Conservation (phyloP, 73 alveolate genomes). For the Paramecium tetraurelia region DNA sequence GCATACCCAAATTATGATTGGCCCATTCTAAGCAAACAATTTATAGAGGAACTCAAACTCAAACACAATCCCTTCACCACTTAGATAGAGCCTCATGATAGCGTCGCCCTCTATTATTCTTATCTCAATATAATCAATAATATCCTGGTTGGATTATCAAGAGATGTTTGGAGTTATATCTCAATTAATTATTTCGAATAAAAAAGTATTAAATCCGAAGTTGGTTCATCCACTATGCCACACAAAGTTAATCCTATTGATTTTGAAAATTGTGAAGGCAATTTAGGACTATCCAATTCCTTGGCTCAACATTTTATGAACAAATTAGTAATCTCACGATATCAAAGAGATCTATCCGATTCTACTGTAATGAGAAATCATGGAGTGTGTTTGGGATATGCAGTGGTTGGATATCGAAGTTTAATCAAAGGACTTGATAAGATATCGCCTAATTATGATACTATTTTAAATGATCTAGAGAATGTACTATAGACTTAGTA, state of each 20-base stretch:
- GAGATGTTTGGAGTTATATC: constrained; percentile 89
- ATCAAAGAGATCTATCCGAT: constrained; percentile 89
- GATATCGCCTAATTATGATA: constrained; percentile 75
- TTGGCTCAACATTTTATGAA: constrained; percentile 68
- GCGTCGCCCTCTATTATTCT: constrained; percentile 71
- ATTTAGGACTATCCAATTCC: constrained; percentile 85
- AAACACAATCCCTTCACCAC: constrained; percentile 90
- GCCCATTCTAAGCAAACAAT: constrained; percentile 69
- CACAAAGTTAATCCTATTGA: constrained; percentile 92
- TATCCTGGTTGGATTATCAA: constrained; percentile 78
- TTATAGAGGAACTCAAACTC: constrained; percentile 80
- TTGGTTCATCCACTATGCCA: constrained; percentile 96
- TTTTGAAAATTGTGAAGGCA: constrained; percentile 94
- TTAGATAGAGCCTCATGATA: constrained; percentile 91
- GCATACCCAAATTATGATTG: constrained; percentile 90
- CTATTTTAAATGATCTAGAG: constrained; percentile 67
- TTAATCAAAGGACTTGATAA: constrained; percentile 78
- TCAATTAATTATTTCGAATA: constrained; percentile 82
- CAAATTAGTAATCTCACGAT: constrained; percentile 85
- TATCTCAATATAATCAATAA: constrained; percentile 70
- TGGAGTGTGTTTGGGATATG: constrained; percentile 84
- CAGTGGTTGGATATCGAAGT: constrained; percentile 71
- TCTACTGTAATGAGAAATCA: constrained; percentile 91
- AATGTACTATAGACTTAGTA: not conserved
- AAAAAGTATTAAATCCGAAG: constrained; percentile 74